Evolutionary conservation across 306 rosid species (phyloP).

Genomic region (Castanopsis chinensis): DNA sequence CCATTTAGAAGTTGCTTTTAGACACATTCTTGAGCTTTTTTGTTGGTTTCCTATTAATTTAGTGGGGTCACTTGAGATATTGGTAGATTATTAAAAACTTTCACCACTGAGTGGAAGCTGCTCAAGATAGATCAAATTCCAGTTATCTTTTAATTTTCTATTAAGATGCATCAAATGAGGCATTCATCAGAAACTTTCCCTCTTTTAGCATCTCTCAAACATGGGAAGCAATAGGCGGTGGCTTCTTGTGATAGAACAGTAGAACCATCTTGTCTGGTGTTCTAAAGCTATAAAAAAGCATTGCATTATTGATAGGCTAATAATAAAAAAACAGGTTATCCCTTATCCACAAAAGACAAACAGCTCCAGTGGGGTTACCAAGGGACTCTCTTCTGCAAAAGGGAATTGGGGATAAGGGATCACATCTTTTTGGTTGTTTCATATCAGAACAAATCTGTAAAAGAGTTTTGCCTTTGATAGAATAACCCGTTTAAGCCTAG

Average conservation of each 20-base stretch:
- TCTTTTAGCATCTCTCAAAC: not conserved
- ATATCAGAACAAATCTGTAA: not conserved
- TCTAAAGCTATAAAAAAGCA: not conserved
- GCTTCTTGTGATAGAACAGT: not conserved
- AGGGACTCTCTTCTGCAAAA: not conserved
- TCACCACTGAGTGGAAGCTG: not conserved
- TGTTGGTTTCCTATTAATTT: constrained; percentile 14
- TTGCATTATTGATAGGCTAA: not conserved
- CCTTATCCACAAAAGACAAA: not conserved
- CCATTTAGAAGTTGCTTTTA: constrained; percentile 26
- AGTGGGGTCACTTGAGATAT: constrained; percentile 17
- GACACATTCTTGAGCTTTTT: constrained; percentile 33
- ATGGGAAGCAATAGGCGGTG: not conserved
- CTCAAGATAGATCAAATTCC: constrained; percentile 19
- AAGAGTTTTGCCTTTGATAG: not conserved
- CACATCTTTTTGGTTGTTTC: no score
- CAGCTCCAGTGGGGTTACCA: not conserved
- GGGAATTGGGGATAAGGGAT: no score
- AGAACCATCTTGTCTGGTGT: not conserved
- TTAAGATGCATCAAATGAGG: constrained; percentile 4
- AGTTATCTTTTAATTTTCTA: not conserved
- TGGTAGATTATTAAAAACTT: constrained; percentile 16
- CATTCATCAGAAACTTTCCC: not conserved
- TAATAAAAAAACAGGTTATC: not conserved
- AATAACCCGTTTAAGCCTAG: not conserved